phyloP scores from a whole-genome alignment of 768 basidiomycete genomes.

The Termitomyces sp. region DNA sequence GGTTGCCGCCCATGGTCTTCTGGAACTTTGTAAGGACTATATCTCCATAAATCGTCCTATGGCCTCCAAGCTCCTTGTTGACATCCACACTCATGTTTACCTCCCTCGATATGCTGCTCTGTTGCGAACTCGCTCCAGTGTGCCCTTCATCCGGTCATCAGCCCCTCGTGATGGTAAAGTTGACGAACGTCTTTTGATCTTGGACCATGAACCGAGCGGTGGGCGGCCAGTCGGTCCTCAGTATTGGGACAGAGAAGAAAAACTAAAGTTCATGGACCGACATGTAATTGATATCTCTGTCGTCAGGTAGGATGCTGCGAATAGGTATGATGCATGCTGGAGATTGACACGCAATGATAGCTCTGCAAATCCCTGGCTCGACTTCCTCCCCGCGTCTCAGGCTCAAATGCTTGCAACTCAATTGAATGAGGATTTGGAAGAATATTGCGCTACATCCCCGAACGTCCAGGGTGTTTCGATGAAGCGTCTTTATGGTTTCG shows the following conservation, averaged over 20 bases:
- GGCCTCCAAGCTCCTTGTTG: constrained; percentile 49
- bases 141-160: constrained; percentile 61
- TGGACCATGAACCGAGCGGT: constrained; percentile 75
- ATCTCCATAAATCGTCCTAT: constrained; percentile 4
- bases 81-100: constrained; percentile 87
- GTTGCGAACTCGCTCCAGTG: constrained; percentile 57
- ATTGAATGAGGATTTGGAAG: constrained; percentile 74
- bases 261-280: constrained; percentile 80
- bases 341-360: constrained; percentile 30
- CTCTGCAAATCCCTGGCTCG: constrained; percentile 90
- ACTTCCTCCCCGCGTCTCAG: constrained; percentile 70
- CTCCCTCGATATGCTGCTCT: constrained; percentile 74
- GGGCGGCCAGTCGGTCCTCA: constrained; percentile 81
- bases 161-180: constrained; percentile 38
- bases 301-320: constrained; percentile 48
- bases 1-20: not conserved
- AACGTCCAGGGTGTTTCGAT: constrained; percentile 31
- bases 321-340: not conserved
- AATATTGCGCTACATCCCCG: constrained; percentile 71
- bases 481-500: constrained; percentile 79
- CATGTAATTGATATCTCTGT: constrained; percentile 80
- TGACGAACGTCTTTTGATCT: constrained; percentile 72
- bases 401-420: constrained; percentile 65
- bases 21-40: not conserved
- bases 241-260: constrained; percentile 76